Conservation (phyloP, 148 eudicot species). For the Rhododendron ovatum region DNA sequence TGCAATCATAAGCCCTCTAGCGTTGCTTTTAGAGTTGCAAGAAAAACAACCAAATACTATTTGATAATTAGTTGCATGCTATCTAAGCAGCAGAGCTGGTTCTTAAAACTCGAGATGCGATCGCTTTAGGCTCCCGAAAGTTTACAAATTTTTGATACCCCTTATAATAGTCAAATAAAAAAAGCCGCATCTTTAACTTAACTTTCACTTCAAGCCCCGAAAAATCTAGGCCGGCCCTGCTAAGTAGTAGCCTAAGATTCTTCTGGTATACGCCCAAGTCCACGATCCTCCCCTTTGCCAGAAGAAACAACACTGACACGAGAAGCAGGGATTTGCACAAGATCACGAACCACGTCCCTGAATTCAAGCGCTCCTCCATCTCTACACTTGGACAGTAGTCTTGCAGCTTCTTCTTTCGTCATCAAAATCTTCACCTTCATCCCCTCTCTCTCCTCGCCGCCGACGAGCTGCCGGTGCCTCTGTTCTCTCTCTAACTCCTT, state of each 20-base stretch:
- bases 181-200: too few species aligned
- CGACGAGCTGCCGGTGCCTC: background rate
- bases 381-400: slow-evolving; percentile 34
- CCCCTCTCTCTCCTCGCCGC: background rate
- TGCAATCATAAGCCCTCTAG: too few species aligned
- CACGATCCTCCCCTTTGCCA: background rate
- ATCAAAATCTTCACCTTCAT: slow-evolving; percentile 41
- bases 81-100: too few species aligned
- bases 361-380: slow-evolving; percentile 40
- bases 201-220: background rate
- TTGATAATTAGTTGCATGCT: background rate
- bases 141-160: too few species aligned
- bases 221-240: background rate
- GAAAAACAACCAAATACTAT: background rate
- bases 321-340: slow-evolving; percentile 32
- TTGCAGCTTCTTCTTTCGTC: slow-evolving; percentile 49
- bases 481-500: background rate
- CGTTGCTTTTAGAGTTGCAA: too few species aligned
- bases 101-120: too few species aligned
- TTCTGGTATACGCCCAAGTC: background rate
- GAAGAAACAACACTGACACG: slow-evolving; percentile 21
- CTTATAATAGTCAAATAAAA: too few species aligned
- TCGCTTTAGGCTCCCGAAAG: background rate
- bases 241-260: background rate
- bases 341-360: slow-evolving; percentile 37